Evolutionary conservation across 441 rosid species (phyloP), one percentile per base, ranked within the genome.

Genomic region (Arabidopsis hybrid): DNA sequence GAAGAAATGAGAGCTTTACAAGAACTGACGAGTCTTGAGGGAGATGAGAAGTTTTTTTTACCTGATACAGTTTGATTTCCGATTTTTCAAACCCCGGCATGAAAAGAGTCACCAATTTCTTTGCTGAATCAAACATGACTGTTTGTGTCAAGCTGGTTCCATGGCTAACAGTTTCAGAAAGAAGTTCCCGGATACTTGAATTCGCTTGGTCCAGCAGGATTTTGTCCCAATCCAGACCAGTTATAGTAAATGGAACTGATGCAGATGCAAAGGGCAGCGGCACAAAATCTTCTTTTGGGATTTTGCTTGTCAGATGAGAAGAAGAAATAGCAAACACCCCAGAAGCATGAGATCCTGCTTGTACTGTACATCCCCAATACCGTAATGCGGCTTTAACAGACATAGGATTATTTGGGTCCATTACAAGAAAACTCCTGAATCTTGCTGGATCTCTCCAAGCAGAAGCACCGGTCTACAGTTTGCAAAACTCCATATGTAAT

Each of bases 61-160:
- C 99, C 80, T 92, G 99, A 80, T 86, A 92, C 45, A 92, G 83
- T 88, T 88, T 92, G 85, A 92, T 92, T 83, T 95, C 97, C 4
- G 99, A 83, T 87, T 95, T 95, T 51, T 92, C 88, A 75, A 89
- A 92, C 53, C 97, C 96, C 14, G 97, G 99, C 97, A 95, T 86
- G 69, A 90, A 84, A 71, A 95, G 89, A 72, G 88, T 89, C 43
- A 91, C 82, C 1, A 81, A 83, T 69, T 88, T 90, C 75, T 84
- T 84, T 7, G 80, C 75, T 11, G 67, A 55, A 81, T 92, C 89
- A 76, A 92, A 91, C 74, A 71, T 80, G 39, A 95, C 90, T 7
- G 91, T 73, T 5, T 86, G 64, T 43, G 71, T 64, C 46, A 60
- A 63, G 72, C 78, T 68, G 65, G 63, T 74, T 56, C 65, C 67